Percentiles rank a stretch among this genome's conserved stretches.
These are phyloP conservation scores for Kluyveromyces marxianus DNA, from an alignment of 1,139 yeast genomes.

Conservation along the genomic window DNA sequence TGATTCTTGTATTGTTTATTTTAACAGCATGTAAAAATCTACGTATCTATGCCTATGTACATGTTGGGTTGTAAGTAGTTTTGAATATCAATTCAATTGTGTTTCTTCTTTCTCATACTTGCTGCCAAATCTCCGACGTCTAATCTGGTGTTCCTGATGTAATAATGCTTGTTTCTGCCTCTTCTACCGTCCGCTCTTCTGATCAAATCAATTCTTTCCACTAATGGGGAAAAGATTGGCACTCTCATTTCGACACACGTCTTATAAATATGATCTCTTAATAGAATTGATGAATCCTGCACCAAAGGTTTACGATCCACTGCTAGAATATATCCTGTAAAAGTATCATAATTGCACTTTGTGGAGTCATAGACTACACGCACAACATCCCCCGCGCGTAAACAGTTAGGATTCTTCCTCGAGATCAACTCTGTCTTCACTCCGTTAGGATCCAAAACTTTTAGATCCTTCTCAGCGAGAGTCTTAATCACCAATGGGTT, in stretches of 20 bases:
- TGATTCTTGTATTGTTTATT: too few relatives aligned
- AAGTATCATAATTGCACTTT: slow-evolving; percentile 44
- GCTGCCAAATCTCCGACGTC: slow-evolving; percentile 76
- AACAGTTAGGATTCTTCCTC: slow-evolving; percentile 39
- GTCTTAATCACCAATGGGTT: slow-evolving; percentile 11
- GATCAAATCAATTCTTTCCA: slow-evolving; percentile 65
- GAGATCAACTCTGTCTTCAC: slow-evolving; percentile 59
- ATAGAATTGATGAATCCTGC: slow-evolving; percentile 56
- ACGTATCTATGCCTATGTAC: too few relatives aligned
- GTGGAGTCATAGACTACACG: slow-evolving; percentile 66
- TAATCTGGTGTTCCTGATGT: slow-evolving; percentile 72
- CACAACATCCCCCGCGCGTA: slow-evolving; percentile 77
- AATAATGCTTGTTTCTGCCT: slow-evolving; percentile 78
- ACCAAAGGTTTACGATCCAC: slow-evolving; percentile 51
- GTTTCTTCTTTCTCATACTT: slow-evolving; percentile 27
- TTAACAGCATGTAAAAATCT: too few relatives aligned
- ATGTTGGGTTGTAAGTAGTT: too few relatives aligned
- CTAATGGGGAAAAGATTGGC: slow-evolving; percentile 70
- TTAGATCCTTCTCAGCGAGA: slow-evolving; percentile 19
- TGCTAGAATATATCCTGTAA: slow-evolving; percentile 71
- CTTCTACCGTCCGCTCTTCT: slow-evolving; percentile 60
- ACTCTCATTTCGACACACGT: slow-evolving; percentile 76
- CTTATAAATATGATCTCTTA: slow-evolving; percentile 73
- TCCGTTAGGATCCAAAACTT: slow-evolving; percentile 64
- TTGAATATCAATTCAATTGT: too few relatives aligned